Percentiles rank a stretch among this genome's conserved stretches.
Evolutionary conservation across 2,329 filamentous ascomycete species (phyloP).

Genomic region (Biscogniauxia sp.): DNA sequence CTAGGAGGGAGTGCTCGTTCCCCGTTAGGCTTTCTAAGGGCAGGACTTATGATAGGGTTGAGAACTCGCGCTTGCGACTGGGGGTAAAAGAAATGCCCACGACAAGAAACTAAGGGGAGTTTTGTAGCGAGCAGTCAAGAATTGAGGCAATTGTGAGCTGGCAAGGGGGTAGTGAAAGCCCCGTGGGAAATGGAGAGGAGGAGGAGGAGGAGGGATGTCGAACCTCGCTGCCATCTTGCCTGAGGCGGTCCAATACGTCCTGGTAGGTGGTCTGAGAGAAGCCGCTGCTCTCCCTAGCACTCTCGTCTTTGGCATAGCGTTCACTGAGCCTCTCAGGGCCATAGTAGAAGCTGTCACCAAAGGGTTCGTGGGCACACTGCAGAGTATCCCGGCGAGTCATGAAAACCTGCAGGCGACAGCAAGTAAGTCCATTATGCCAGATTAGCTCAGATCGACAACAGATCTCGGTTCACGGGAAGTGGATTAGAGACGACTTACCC

Average conservation of each 20-base stretch:
- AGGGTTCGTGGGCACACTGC: conserved; percentile 88
- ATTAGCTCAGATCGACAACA: not conserved
- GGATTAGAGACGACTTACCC: conserved; percentile 54
- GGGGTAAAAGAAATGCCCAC: conserved; percentile 9
- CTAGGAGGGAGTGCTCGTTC: not conserved
- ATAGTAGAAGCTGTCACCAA: conserved; percentile 95
- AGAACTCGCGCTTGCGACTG: conserved; percentile 16
- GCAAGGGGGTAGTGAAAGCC: conserved; percentile 15
- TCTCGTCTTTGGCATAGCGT: conserved; percentile 70
- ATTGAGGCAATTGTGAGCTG: not conserved
- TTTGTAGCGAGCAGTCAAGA: not conserved
- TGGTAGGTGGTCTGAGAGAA: conserved; percentile 70
- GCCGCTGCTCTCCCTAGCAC: conserved; percentile 57
- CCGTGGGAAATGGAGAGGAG: conserved; percentile 10
- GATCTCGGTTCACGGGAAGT: not conserved
- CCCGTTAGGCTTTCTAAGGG: not conserved
- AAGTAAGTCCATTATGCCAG: conserved; percentile 3
- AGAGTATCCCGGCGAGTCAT: conserved; percentile 87
- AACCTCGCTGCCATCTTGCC: conserved; percentile 72
- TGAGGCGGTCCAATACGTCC: conserved; percentile 74
- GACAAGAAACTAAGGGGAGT: not conserved
- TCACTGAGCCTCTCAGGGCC: conserved; percentile 83
- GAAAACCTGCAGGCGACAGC: conserved; percentile 65
- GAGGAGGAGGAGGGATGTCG: conserved; percentile 28
- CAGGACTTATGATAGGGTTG: not conserved